These are phyloP conservation scores for Linderina pennispora DNA, from an alignment of 192 early-diverging fungal species.

Conservation along the genomic window DNA sequence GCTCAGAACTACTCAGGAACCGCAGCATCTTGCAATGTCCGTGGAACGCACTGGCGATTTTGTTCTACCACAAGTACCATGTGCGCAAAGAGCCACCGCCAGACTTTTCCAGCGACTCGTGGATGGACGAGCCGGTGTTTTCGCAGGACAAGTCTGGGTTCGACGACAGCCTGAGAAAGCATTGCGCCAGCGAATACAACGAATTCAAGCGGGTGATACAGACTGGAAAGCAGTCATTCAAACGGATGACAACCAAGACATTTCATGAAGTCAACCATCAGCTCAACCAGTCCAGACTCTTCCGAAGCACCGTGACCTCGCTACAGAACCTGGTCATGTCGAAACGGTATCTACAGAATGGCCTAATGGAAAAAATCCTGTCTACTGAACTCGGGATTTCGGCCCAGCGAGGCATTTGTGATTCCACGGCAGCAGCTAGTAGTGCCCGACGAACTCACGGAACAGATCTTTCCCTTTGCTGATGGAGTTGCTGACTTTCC, in stretches of 20 bases:
- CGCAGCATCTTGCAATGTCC: constrained; percentile 20
- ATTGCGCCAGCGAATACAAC: constrained; percentile 22
- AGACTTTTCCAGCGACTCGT: constrained; percentile 23
- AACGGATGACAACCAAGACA: constrained; percentile 10
- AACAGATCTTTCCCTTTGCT: constrained; percentile 31
- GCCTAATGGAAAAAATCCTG: constrained; percentile 10
- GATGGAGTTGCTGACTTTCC: constrained; percentile 16
- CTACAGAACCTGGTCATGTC: constrained; percentile 13
- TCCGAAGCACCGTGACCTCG: constrained; percentile 4
- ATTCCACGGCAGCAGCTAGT: constrained; percentile 9
- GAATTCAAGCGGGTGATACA: constrained; percentile 12
- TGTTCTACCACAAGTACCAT: constrained; percentile 41
- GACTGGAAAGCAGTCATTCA: constrained; percentile 7
- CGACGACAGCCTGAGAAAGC: constrained; percentile 11
- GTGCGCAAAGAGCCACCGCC: constrained; percentile 33
- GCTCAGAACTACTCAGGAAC: constrained; percentile 33
- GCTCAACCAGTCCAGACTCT: not conserved
- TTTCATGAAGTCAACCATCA: constrained; percentile 1
- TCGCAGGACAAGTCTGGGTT: constrained; percentile 3
- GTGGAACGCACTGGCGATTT: constrained; percentile 42
- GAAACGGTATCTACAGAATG: constrained; percentile 9
- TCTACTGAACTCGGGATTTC: constrained; percentile 20
- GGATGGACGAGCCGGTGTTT: constrained; percentile 33
- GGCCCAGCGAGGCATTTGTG: not conserved
- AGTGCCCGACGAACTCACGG: not conserved